Percentiles rank a stretch among this genome's conserved stretches.
Conservation (phyloP, 805 yeast genomes). For the Candida adriatica region DNA sequence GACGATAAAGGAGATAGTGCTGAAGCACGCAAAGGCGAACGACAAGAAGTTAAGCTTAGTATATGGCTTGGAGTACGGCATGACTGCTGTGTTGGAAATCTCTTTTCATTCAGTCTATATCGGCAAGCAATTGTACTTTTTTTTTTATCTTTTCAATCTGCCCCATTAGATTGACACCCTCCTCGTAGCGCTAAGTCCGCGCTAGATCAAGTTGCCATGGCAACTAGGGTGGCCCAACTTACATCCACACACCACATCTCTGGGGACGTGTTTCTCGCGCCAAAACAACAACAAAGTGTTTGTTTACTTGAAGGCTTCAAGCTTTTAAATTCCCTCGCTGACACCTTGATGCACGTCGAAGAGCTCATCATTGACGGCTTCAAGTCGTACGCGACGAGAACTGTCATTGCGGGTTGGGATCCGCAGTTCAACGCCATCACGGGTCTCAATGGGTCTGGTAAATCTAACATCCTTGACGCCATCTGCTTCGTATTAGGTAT, state of each 20-base stretch:
- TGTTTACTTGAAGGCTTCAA: conserved; percentile 1
- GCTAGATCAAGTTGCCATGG: no score
- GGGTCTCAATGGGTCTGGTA: conserved; percentile 96
- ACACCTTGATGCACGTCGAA: conserved; percentile 47
- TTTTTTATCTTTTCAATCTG: no score
- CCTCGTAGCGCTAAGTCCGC: no score
- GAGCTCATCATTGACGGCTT: conserved; percentile 96
- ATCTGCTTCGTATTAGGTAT: conserved; percentile 98
- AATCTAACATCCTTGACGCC: conserved; percentile 93
- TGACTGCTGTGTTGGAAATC: no score
- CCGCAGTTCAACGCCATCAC: conserved; percentile 95
- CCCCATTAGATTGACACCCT: no score
- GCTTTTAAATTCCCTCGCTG: background rate
- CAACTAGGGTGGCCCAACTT: no score
- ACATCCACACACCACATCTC: no score
- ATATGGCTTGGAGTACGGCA: conserved; percentile 13
- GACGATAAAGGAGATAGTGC: conserved; percentile 35
- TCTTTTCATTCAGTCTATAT: no score
- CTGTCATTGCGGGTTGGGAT: conserved; percentile 95
- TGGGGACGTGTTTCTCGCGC: no score
- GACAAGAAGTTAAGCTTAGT: conserved; percentile 24
- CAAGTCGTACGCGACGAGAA: conserved; percentile 94
- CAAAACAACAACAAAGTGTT: conserved; percentile 9
- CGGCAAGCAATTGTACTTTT: no score
- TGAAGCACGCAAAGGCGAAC: conserved; percentile 32